Conservation (phyloP, 805 yeast genomes). For the Cyberlindnera xylosilytica region DNA sequence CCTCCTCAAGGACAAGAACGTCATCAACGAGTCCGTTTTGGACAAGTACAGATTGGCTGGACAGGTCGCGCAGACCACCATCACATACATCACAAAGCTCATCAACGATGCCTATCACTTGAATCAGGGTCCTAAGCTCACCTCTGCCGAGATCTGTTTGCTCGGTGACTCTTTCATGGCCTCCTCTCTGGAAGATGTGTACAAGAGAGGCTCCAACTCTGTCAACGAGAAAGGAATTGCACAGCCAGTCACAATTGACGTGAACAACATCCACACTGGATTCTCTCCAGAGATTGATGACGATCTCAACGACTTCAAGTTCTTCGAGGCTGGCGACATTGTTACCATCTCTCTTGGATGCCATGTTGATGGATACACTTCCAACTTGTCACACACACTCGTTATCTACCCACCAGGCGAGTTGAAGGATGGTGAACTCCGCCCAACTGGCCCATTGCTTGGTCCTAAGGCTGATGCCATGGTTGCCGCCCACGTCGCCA, state of each 20-base stretch:
- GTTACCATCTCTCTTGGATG: slow-evolving; percentile 84
- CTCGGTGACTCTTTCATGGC: slow-evolving; percentile 75
- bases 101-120: slow-evolving; percentile 75
- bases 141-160: slow-evolving; percentile 71
- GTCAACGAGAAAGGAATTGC: slow-evolving; percentile 90
- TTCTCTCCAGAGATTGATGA: slow-evolving; percentile 86
- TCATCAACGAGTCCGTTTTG: slow-evolving; percentile 54
- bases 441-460: slow-evolving; percentile 73
- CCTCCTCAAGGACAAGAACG: slow-evolving; percentile 69
- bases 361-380: slow-evolving; percentile 93
- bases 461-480: slow-evolving; percentile 88
- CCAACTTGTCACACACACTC: slow-evolving; percentile 80
- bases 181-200: slow-evolving; percentile 56
- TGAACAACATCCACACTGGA: slow-evolving; percentile 72
- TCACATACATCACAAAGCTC: slow-evolving; percentile 60
- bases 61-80: slow-evolving; percentile 79
- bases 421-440: slow-evolving; percentile 31
- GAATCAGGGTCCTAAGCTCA: slow-evolving; percentile 34
- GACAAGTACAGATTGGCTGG: slow-evolving; percentile 90
- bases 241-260: slow-evolving; percentile 84
- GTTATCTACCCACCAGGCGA: slow-evolving; percentile 74
- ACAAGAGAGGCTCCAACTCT: slow-evolving; percentile 45
- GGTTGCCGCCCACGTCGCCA: slow-evolving; percentile 86
- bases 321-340: slow-evolving; percentile 73
- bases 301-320: slow-evolving; percentile 34